Percentiles rank a stretch among this genome's conserved stretches.
Evolutionary conservation across 2,329 filamentous ascomycete species (phyloP).

Genomic region (Penicillium sp.): DNA sequence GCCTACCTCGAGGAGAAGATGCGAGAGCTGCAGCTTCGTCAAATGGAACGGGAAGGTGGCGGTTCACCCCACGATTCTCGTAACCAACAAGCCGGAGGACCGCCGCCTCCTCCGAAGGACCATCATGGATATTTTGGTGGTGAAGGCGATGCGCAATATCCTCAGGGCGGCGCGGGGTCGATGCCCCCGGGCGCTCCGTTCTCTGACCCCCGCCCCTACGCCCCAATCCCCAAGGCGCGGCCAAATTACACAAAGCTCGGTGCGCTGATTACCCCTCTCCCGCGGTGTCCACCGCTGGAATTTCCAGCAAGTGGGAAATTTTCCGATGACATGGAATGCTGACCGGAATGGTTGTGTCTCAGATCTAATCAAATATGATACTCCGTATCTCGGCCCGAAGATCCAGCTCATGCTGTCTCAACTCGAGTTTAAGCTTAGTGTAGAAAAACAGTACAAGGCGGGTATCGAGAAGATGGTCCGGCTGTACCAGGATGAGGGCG

Average conservation of each 20-base stretch:
- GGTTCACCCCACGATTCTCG: conserved; percentile 55
- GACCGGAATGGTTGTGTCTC: conserved; percentile 23
- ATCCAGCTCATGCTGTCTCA: conserved; percentile 99
- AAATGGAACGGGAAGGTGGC: conserved; percentile 62
- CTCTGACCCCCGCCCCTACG: conserved; percentile 71
- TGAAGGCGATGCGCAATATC: conserved; percentile 60
- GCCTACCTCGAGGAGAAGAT: conserved; percentile 95
- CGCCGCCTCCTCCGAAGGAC: conserved; percentile 78
- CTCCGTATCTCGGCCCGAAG: conserved; percentile 89
- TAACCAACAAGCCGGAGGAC: conserved; percentile 55
- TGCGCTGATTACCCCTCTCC: conserved; percentile 53
- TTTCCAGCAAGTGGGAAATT: conserved; percentile 2
- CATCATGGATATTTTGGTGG: conserved; percentile 60
- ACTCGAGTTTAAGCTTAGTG: conserved; percentile 97
- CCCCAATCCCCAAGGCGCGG: conserved; percentile 72
- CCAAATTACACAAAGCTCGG: conserved; percentile 97
- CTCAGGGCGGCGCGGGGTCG: conserved; percentile 69
- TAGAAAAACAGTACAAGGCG: conserved; percentile 98
- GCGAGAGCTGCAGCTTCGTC: conserved; percentile 83
- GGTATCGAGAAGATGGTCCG: conserved; percentile 99
- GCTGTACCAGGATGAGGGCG: conserved; percentile 95
- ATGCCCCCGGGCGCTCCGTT: conserved; percentile 84
- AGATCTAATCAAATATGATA: conserved; percentile 99
- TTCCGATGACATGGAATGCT: conserved; percentile 27
- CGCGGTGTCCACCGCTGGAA: not conserved